Percentiles rank a stretch among this genome's conserved stretches.
phyloP scores from a whole-genome alignment of 2,329 filamentous ascomycete species.

The Penicillium sp. region DNA sequence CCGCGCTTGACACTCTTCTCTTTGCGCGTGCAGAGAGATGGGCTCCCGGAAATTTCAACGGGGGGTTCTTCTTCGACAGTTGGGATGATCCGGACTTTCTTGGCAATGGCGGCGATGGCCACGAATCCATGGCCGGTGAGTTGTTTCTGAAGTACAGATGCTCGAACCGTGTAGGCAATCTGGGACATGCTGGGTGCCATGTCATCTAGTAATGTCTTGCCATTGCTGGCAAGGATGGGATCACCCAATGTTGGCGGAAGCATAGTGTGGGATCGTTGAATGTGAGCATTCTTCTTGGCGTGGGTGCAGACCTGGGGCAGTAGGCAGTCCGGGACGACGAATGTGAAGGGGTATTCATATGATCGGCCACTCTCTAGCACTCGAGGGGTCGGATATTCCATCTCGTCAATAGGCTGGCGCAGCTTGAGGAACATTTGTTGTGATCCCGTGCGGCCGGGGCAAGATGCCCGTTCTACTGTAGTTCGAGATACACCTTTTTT shows the following conservation, averaged over 20 bases:
- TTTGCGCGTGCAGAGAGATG: constrained; percentile 52
- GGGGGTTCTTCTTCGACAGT: constrained; percentile 59
- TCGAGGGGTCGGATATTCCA: constrained; percentile 53
- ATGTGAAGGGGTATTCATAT: constrained; percentile 62
- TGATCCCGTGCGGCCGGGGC: constrained; percentile 54
- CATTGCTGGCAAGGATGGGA: constrained; percentile 50
- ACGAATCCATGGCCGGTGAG: constrained; percentile 35
- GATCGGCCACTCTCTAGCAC: constrained; percentile 53
- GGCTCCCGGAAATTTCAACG: constrained; percentile 47
- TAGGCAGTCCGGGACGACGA: constrained; percentile 60
- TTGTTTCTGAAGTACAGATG: constrained; percentile 42
- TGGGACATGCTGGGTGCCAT: constrained; percentile 61
- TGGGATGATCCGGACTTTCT: constrained; percentile 60
- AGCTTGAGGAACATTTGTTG: constrained; percentile 61
- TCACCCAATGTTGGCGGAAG: constrained; percentile 63
- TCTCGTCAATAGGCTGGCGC: constrained; percentile 55
- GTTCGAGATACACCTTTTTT: constrained; percentile 48
- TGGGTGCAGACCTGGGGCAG: constrained; percentile 60
- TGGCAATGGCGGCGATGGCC: constrained; percentile 49
- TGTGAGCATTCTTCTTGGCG: constrained; percentile 46
- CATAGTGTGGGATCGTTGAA: constrained; percentile 55
- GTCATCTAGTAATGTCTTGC: constrained; percentile 55
- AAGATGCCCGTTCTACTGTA: constrained; percentile 54
- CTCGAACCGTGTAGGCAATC: constrained; percentile 56
- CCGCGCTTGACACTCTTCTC: constrained; percentile 62